A percentile compares a stretch with the other conserved stretches of the same genome.
Conservation (phyloP, 495 filamentous ascomycete species). For the Haplographium delicatum region DNA sequence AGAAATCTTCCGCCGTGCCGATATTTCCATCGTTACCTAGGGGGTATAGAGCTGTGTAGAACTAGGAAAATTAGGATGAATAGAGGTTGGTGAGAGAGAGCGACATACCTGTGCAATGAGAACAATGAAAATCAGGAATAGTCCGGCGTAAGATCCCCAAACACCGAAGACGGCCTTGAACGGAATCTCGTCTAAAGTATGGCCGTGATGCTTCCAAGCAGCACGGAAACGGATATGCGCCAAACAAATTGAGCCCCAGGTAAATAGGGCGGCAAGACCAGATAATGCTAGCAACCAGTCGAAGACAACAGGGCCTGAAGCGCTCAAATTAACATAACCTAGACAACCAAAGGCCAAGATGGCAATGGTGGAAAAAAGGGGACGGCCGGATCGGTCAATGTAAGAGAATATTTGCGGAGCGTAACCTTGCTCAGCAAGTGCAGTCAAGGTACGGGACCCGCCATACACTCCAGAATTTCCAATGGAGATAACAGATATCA, state of each 20-base stretch:
- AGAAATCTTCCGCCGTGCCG: conserved; percentile 50
- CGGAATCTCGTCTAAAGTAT: conserved; percentile 62
- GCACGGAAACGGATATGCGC: conserved; percentile 55
- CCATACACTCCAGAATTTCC: conserved; percentile 64
- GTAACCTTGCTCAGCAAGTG: conserved; percentile 52
- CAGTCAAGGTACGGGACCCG: conserved; percentile 63
- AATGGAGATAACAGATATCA: conserved; percentile 63
- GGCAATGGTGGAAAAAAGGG: conserved; percentile 42
- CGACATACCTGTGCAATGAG: conserved; percentile 46
- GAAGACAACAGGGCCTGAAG: conserved; percentile 45
- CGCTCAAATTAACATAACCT: conserved; percentile 44
- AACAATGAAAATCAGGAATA: conserved; percentile 53
- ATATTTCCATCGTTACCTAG: conserved; percentile 30
- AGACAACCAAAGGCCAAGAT: conserved; percentile 46
- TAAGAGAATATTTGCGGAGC: conserved; percentile 54
- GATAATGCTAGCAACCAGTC: conserved; percentile 54
- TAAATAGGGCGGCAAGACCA: conserved; percentile 51
- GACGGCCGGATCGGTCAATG: conserved; percentile 53
- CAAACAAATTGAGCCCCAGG: conserved; percentile 47
- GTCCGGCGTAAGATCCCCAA: conserved; percentile 60
- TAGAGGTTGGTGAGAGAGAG: background rate
- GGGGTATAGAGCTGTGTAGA: conserved; percentile 48
- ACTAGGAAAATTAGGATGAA: conserved; percentile 24
- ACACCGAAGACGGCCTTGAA: conserved; percentile 63
- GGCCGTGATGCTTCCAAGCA: conserved; percentile 60